Evolutionary conservation across 164 flowering plant genomes (phyloP), one percentile per base, ranked within the genome.

Genomic region (Malania oleifera): DNA sequence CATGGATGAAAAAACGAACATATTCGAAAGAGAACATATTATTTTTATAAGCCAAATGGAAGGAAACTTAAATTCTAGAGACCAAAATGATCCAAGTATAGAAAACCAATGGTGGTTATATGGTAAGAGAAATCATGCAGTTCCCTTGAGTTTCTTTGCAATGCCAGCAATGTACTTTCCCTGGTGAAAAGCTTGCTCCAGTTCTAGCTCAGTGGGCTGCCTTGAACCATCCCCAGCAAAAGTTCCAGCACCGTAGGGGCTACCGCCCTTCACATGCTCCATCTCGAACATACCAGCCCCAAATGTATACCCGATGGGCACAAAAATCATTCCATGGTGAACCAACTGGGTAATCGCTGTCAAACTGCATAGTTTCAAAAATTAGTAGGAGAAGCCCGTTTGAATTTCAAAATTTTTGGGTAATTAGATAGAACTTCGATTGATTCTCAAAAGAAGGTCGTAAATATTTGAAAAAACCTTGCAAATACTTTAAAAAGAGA

Each of bases 201-300:
- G 56, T 59, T 82, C 86, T 13, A 82, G 56, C 56, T 74, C 79
- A 15, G 91, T 49, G 0, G 91, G 88, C 57, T 79, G 82, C 54
- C 91, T 73, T 0, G 86, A 72, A 29, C 91, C 91, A 61, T 85
- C 91, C 20, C 86, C 86, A 4, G 86, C 83, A 49, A 8, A 77
- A 35, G 86, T 79, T 59, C 86, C 86, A 1, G 86, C 86, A 41
- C 91, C 91, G 58, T 85, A 85, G 20, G 88, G 83, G 59, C 75
- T 77, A 0, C 91, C 91, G 43, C 91, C 91, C 64, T 76, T 85
- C 60, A 82, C 75, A 18, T 74, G 57, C 69, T 79, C 77, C 64
- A 82, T 65, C 70, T 82, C 83, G 61, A 77, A 85, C 91, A 85
- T 85, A 44, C 88, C 85, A 27, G 77, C 77, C 5, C 90, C 90